Evolutionary conservation across 169 alveolate species (phyloP).

Genomic region (Plasmodium fragile): DNA sequence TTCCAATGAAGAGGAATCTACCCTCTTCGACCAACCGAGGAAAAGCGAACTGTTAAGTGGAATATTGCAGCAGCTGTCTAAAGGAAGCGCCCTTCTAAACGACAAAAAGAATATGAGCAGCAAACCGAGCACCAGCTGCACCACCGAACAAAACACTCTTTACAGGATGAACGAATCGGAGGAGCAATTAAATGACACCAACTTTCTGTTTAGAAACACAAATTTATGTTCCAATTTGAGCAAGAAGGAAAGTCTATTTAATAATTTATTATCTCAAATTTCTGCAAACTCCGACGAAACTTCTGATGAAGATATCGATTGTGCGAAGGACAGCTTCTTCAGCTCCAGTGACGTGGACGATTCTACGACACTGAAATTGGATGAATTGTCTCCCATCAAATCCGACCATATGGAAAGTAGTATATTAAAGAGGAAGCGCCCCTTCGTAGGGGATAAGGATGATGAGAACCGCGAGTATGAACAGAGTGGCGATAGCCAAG

Average conservation of each 20-base stretch:
- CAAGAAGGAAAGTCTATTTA: background rate
- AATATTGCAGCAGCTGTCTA: background rate
- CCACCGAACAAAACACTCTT: background rate
- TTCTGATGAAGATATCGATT: conserved; percentile 53
- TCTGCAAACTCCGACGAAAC: conserved; percentile 16
- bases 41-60: background rate
- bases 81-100: background rate
- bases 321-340: conserved; percentile 69
- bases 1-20: background rate
- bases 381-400: conserved; percentile 2
- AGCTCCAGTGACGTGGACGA: conserved; percentile 49
- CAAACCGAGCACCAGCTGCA: background rate
- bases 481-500: background rate
- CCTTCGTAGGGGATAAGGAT: background rate
- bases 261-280: conserved; percentile 24
- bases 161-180: background rate
- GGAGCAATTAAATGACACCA: conserved; percentile 14
- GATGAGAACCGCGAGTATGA: background rate
- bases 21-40: background rate
- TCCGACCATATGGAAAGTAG: conserved; percentile 6
- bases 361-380: conserved; percentile 10
- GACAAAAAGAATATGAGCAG: background rate
- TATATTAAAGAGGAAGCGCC: background rate
- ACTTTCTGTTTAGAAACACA: background rate
- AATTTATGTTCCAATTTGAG: background rate